Evolutionary conservation across 2,329 filamentous ascomycete genomes (phyloP).

Genomic region (Pseudogymnoascus sp.): DNA sequence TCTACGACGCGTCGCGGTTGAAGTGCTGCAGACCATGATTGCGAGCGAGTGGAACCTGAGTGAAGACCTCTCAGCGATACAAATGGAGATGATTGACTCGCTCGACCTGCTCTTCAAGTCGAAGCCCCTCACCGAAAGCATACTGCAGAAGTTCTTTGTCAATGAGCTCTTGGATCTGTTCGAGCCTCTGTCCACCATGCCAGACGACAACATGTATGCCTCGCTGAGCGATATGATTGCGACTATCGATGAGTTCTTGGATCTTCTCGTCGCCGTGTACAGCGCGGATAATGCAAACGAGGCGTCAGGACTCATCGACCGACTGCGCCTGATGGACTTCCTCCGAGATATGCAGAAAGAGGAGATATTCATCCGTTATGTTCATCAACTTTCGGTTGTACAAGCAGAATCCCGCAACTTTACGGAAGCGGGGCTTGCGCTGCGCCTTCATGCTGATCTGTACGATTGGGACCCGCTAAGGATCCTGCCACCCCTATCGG

Average conservation of each 20-base stretch:
- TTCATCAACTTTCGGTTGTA: constrained; percentile 77
- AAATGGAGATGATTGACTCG: constrained; percentile 94
- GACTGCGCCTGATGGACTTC: constrained; percentile 88
- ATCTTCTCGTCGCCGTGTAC: constrained; percentile 84
- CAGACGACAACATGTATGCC: constrained; percentile 64
- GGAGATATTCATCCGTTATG: constrained; percentile 92
- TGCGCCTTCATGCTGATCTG: constrained; percentile 83
- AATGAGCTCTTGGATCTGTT: constrained; percentile 76
- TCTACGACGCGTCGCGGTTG: constrained; percentile 78
- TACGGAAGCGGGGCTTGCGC: constrained; percentile 79
- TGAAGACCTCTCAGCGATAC: constrained; percentile 81
- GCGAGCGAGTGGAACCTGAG: constrained; percentile 96
- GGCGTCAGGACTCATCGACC: constrained; percentile 76
- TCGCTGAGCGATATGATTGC: constrained; percentile 71
- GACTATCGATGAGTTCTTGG: constrained; percentile 83
- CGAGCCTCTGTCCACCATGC: constrained; percentile 54
- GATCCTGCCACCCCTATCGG: constrained; percentile 55
- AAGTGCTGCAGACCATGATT: constrained; percentile 95
- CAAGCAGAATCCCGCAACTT: constrained; percentile 70
- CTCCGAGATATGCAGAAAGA: constrained; percentile 94
- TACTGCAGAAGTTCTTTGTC: constrained; percentile 88
- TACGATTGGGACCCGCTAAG: constrained; percentile 81
- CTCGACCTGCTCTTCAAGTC: constrained; percentile 84
- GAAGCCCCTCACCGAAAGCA: constrained; percentile 77
- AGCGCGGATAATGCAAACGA: constrained; percentile 66